Conservation (phyloP, 1,284 basidiomycete genomes). For the Lentinus polychrous region DNA sequence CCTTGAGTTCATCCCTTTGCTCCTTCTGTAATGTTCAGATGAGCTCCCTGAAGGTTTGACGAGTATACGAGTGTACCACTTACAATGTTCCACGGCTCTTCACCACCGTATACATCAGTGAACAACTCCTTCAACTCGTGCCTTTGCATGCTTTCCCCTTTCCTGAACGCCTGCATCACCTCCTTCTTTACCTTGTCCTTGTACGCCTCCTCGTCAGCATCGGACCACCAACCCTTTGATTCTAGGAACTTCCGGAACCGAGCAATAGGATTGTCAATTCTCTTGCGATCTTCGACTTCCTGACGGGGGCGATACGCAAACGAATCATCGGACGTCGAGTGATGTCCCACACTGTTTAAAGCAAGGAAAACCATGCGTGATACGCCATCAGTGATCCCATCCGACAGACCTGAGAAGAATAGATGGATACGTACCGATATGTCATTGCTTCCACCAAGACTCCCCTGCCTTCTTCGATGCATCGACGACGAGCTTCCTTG, state of each 20-base stretch:
- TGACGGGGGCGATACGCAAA: slow-evolving; percentile 82
- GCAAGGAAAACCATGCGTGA: slow-evolving; percentile 8
- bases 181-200: slow-evolving; percentile 65
- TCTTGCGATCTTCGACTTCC: slow-evolving; percentile 83
- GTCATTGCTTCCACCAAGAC: slow-evolving; percentile 92
- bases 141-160: slow-evolving; percentile 68
- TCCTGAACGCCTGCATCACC: slow-evolving; percentile 74
- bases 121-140: slow-evolving; percentile 76
- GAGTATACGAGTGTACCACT: slow-evolving; percentile 26
- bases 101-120: slow-evolving; percentile 81
- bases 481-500: slow-evolving; percentile 70
- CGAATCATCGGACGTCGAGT: slow-evolving; percentile 92
- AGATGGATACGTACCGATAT: slow-evolving; percentile 51
- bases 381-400: too few species aligned
- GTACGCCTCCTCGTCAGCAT: slow-evolving; percentile 66
- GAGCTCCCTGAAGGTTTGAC: slow-evolving; percentile 1
- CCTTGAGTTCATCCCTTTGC: slow-evolving; percentile 74
- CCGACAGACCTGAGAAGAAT: not conserved
- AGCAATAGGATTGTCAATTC: slow-evolving; percentile 83
- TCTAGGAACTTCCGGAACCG: slow-evolving; percentile 84
- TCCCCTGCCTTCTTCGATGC: slow-evolving; percentile 74
- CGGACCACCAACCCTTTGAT: slow-evolving; percentile 81
- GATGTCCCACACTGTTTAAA: slow-evolving; percentile 72
- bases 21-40: slow-evolving; percentile 65
- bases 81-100: slow-evolving; percentile 82